phyloP scores from a whole-genome alignment of 2,329 filamentous ascomycete species.

The Stagonosporopsis cucurbitacearum region DNA sequence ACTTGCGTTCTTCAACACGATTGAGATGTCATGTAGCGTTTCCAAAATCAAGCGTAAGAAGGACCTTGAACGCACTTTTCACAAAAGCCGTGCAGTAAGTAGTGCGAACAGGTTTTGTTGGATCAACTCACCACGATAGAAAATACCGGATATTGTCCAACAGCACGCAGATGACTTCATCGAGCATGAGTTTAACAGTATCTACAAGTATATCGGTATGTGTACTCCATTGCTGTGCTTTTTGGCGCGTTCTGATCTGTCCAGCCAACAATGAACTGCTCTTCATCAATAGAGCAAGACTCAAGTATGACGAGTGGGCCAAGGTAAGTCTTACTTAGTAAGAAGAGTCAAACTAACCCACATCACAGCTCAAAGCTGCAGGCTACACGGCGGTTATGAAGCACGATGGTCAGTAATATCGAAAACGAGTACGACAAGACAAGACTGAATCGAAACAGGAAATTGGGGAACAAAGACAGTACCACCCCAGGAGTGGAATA shows the following conservation, averaged over 20 bases:
- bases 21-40: constrained; percentile 28
- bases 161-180: neutral
- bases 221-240: neutral
- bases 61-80: constrained; percentile 19
- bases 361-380: neutral
- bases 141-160: neutral
- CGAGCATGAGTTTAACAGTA: neutral
- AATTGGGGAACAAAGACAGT: constrained; percentile 1
- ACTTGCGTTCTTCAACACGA: constrained; percentile 17
- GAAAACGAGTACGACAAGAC: too few species aligned
- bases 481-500: neutral
- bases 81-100: neutral
- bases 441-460: neutral
- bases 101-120: constrained; percentile 1
- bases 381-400: constrained; percentile 2
- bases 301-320: neutral
- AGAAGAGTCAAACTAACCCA: neutral
- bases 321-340: neutral
- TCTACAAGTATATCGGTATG: neutral
- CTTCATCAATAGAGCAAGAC: neutral
- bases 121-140: neutral
- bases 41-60: constrained; percentile 23
- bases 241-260: neutral
- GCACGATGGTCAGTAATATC: neutral
- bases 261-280: neutral